Conservation (phyloP, 805 yeast species). For the Saccharomyces eubayanus region DNA sequence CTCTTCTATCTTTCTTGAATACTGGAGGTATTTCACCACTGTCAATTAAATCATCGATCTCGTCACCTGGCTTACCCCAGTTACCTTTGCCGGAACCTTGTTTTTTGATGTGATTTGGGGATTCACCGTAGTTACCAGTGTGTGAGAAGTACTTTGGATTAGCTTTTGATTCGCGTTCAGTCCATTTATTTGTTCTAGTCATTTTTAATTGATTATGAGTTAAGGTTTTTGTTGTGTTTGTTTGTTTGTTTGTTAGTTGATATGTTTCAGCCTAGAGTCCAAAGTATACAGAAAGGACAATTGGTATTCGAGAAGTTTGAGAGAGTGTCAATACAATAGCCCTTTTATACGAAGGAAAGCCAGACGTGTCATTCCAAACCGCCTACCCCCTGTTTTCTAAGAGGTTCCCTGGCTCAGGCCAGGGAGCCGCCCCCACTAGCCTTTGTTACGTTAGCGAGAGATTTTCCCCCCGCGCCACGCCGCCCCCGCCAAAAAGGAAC, state of each 20-base stretch:
- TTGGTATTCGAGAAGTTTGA: background rate
- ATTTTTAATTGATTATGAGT: constrained; percentile 27
- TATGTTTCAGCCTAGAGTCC: too few species aligned
- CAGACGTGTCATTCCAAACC: background rate
- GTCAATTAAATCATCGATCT: constrained; percentile 52
- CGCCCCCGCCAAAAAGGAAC: background rate
- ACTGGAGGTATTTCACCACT: constrained; percentile 49
- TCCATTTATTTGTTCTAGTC: constrained; percentile 80
- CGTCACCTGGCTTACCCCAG: constrained; percentile 84
- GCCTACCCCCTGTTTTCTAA: background rate
- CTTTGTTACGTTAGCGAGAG: background rate
- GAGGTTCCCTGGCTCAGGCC: background rate
- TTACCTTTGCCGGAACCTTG: constrained; percentile 80
- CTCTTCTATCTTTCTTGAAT: constrained; percentile 40
- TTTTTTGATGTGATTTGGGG: constrained; percentile 73
- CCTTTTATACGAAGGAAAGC: background rate
- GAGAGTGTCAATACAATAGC: background rate
- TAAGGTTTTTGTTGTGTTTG: background rate
- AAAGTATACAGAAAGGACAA: background rate
- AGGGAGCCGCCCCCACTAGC: background rate
- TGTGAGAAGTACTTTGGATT: constrained; percentile 73
- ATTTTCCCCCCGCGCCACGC: too few species aligned
- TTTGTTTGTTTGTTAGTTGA: background rate
- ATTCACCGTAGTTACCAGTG: constrained; percentile 56
- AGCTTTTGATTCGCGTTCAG: constrained; percentile 47